A percentile compares a stretch with the other conserved stretches of the same genome.
Conservation (phyloP, 108 stramenopile species). For the Skeletonema potamos region DNA sequence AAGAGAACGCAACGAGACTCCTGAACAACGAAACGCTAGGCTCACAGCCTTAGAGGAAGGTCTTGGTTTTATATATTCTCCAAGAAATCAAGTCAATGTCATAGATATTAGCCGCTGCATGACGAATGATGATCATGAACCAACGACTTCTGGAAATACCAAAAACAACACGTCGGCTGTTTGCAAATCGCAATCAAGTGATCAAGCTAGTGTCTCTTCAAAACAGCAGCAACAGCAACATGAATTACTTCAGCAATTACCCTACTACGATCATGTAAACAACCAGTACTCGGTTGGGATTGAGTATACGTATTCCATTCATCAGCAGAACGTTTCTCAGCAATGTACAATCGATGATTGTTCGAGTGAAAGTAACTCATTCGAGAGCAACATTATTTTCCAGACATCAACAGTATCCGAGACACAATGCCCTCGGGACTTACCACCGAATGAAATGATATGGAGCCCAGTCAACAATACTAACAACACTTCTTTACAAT, state of each 20-base stretch:
- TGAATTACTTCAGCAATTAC: background rate
- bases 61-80: background rate
- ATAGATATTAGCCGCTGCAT: background rate
- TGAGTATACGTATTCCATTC: background rate
- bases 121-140: background rate
- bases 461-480: constrained; percentile 16
- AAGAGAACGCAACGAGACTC: background rate
- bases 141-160: background rate
- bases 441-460: constrained; percentile 30
- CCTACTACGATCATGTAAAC: background rate
- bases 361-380: background rate
- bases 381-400: background rate
- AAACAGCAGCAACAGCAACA: background rate
- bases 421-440: constrained; percentile 28
- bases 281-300: background rate
- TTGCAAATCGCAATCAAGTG: background rate
- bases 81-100: background rate
- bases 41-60: constrained; percentile 1
- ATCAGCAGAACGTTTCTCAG: background rate
- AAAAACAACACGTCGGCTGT: background rate
- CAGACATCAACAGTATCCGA: background rate
- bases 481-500: background rate
- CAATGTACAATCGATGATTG: background rate
- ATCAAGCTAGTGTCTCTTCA: background rate
- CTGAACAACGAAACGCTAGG: background rate